phyloP scores from a whole-genome alignment of 495 filamentous ascomycete species.

The Penicillium lividum region DNA sequence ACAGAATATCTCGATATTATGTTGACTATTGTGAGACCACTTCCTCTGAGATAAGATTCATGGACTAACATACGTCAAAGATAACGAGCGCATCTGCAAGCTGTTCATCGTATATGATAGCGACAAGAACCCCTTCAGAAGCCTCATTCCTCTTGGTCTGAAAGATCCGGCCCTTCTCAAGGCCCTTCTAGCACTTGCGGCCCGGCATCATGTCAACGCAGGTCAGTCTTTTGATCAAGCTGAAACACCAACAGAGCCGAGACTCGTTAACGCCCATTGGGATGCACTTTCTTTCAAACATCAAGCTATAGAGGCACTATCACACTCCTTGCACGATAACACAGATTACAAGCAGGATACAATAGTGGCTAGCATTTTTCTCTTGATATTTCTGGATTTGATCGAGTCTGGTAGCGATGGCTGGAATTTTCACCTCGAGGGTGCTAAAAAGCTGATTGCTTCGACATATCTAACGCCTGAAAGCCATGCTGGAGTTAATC shows the following conservation, averaged over 20 bases:
- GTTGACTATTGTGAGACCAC: conserved; percentile 49
- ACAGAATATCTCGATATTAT: conserved; percentile 42
- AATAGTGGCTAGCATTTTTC: conserved; percentile 52
- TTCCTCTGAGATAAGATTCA: background rate
- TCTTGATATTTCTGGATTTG: conserved; percentile 59
- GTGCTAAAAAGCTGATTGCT: conserved; percentile 46
- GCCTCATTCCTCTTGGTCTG: conserved; percentile 49
- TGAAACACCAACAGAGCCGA: conserved; percentile 14
- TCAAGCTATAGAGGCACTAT: conserved; percentile 48
- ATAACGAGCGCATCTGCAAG: conserved; percentile 53
- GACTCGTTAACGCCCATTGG: conserved; percentile 24
- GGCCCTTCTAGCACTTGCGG: conserved; percentile 54
- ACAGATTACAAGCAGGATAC: conserved; percentile 31
- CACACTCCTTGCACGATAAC: conserved; percentile 27
- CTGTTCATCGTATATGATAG: conserved; percentile 58
- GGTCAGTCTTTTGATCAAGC: conserved; percentile 25
- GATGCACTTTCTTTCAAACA: conserved; percentile 55
- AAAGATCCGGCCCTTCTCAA: conserved; percentile 50
- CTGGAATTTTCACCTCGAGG: conserved; percentile 57
- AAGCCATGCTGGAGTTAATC: conserved; percentile 21
- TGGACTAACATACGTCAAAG: conserved; percentile 27
- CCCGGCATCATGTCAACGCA: conserved; percentile 53
- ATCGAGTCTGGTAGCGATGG: conserved; percentile 56
- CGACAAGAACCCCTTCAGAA: conserved; percentile 55
- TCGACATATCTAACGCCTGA: conserved; percentile 15